Base-by-base conservation (phyloP, 306 rosid species). In the Glycine tomentella region DNA sequence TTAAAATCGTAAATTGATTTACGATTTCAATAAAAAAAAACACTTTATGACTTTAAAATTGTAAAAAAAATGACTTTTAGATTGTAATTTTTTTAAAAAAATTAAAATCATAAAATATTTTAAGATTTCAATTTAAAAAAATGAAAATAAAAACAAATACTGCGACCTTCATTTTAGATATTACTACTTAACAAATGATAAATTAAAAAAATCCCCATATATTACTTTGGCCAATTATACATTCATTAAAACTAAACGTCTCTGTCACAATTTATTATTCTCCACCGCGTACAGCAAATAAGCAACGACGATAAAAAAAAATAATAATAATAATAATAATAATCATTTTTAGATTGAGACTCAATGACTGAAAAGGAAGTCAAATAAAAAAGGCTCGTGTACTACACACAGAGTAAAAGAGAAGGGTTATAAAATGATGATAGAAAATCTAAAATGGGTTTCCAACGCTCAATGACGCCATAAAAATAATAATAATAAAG, bases 341-440 rank as follows among this genome's bases (percentile, higher is more conserved):
- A 11, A 49, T 49, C 5, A 49, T 10, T 49, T 49, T 49, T 49
- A 51, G 56, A 16, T 51, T 15, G 40, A 59, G 66, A 7, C 7
- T 20, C 65, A 34, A 17, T 57, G 63, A 17, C 63, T 20, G 38
- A 58, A 58, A 58, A 58, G 36, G 64, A 58, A 58, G 65, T 20
- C 5, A 58, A 58, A 52, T 51, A 12, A 15, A 55, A 55, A 55
- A 56, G 31, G 62, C 58, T 13, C 7, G 38, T 59, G 1, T 15
- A 20, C 3, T 4, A 0, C 40, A 4, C 66, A 31, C 8, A 31
- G 69, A 10, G 45, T 25, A 31, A 61, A 61, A 61, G 65, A 25
- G 65, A 59, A 59, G 40, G 14, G 12, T 25, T 25, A 25, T 2
- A 25, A 25, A 25, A 57, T 34, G 4, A 57, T 17, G 34, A 57